Evolutionary conservation across 2,329 filamentous ascomycete species (phyloP).

Genomic region (Sclerotinia spermophila): DNA sequence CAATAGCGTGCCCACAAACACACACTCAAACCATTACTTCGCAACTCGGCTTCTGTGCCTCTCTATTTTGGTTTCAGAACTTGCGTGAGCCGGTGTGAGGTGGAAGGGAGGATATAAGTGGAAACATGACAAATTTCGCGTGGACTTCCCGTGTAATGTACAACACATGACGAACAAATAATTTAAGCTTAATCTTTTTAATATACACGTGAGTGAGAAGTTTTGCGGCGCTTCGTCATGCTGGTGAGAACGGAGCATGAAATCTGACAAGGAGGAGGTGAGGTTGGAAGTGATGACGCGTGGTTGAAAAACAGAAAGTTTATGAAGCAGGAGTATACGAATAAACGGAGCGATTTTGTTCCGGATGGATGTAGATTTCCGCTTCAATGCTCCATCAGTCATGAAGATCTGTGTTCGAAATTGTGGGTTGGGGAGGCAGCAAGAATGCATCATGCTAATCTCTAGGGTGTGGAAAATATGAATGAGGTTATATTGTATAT

Average conservation of each 20-base stretch:
- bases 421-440: neutral
- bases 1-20: neutral
- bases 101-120: neutral
- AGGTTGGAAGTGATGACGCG: neutral
- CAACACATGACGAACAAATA: neutral
- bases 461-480: neutral
- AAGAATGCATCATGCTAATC: neutral
- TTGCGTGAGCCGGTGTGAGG: neutral
- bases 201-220: neutral
- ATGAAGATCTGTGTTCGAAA: neutral
- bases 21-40: neutral
- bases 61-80: neutral
- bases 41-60: neutral
- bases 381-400: neutral
- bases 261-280: neutral
- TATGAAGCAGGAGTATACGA: too few species aligned
- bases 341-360: neutral
- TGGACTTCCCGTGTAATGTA: neutral
- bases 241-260: neutral
- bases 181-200: neutral
- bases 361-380: neutral
- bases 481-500: neutral
- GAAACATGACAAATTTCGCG: neutral
- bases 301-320: neutral
- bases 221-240: neutral